phyloP scores from a whole-genome alignment of 2,329 filamentous ascomycete genomes.

The Bimuria novae-zelandiae region DNA sequence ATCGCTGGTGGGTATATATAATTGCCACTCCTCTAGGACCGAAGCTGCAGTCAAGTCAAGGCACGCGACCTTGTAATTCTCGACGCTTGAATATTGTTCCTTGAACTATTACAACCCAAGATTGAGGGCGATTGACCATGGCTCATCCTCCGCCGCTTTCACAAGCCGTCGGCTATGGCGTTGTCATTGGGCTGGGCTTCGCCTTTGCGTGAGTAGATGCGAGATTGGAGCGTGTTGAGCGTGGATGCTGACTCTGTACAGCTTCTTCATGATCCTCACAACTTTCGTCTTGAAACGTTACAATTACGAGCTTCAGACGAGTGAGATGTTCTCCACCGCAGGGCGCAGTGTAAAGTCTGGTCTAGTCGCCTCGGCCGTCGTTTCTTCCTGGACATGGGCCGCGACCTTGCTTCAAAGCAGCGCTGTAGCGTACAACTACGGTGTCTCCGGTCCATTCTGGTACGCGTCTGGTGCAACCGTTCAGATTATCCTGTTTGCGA shows the following conservation, averaged over 20 bases:
- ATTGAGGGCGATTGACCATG: constrained; percentile 10
- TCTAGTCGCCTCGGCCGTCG: constrained; percentile 85
- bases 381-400: constrained; percentile 92
- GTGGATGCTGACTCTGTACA: constrained; percentile 22
- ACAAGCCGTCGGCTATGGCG: constrained; percentile 76
- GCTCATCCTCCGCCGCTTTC: constrained; percentile 46
- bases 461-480: constrained; percentile 60
- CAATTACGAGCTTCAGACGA: constrained; percentile 81
- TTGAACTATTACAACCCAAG: not conserved
- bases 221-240: not conserved
- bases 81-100: not conserved
- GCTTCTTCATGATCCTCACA: constrained; percentile 73
- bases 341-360: constrained; percentile 88
- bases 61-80: not conserved
- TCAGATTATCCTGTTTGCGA: constrained; percentile 81
- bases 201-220: constrained; percentile 62
- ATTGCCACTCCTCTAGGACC: constrained; percentile 4
- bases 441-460: constrained; percentile 69
- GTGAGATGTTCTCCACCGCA: constrained; percentile 90
- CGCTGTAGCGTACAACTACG: constrained; percentile 81
- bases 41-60: not conserved
- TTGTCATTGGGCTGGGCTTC: constrained; percentile 74
- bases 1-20: constrained; percentile 22
- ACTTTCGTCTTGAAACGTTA: constrained; percentile 68
- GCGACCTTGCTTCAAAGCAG: constrained; percentile 80